phyloP scores from a whole-genome alignment of 768 basidiomycete genomes.

The Gymnopilus dilepis region DNA sequence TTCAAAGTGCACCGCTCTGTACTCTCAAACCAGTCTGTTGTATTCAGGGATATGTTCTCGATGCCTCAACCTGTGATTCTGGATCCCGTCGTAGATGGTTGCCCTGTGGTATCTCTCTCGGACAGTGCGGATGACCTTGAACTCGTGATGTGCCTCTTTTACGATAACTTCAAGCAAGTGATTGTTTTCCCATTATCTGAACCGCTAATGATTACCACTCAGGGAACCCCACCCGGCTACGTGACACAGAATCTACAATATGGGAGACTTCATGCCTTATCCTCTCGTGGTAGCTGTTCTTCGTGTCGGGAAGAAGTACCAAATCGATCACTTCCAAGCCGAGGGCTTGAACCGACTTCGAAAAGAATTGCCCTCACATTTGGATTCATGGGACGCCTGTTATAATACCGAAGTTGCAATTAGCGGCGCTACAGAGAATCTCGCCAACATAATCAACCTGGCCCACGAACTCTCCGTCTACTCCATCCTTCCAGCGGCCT shows the following conservation, averaged over 20 bases:
- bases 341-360: conserved; percentile 15
- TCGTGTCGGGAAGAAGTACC: conserved; percentile 24
- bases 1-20: conserved; percentile 28
- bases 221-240: no score
- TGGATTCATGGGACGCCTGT: conserved; percentile 13
- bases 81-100: conserved; percentile 14
- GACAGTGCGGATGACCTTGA: conserved; percentile 21
- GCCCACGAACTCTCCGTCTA: conserved; percentile 10
- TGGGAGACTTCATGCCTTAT: conserved; percentile 2
- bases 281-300: conserved; percentile 11
- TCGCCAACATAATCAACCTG: neutral
- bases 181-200: neutral
- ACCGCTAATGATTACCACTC: neutral
- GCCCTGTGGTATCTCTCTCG: conserved; percentile 23
- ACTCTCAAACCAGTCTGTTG: conserved; percentile 22
- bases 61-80: conserved; percentile 19
- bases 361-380: conserved; percentile 7
- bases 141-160: conserved; percentile 18
- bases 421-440: neutral
- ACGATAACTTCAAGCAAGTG: conserved; percentile 19
- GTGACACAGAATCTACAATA: neutral
- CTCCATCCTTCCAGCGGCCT: conserved; percentile 1
- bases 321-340: conserved; percentile 14
- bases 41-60: conserved; percentile 31
- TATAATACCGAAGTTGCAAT: neutral